Percentiles rank a stretch among this genome's conserved stretches.
phyloP scores from a whole-genome alignment of 2,329 filamentous ascomycete genomes.

The Blastomyces emzantsi region DNA sequence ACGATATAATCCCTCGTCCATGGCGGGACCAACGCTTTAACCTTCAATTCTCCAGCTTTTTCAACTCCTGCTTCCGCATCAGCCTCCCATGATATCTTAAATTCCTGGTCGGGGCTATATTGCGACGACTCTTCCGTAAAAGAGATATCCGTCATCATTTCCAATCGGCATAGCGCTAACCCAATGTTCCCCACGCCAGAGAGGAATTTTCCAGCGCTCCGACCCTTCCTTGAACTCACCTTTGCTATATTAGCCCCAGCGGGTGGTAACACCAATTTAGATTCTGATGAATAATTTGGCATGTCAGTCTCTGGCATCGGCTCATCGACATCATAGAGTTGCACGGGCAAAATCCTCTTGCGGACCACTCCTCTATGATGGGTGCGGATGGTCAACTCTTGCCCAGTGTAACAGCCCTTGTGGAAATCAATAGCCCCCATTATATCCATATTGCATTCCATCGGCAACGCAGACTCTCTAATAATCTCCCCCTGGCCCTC shows the following conservation, averaged over 20 bases:
- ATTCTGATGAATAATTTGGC: slow-evolving; percentile 29
- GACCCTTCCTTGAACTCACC: slow-evolving; percentile 44
- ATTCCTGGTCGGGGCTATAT: slow-evolving; percentile 54
- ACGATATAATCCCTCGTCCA: slow-evolving; percentile 52
- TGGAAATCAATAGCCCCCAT: slow-evolving; percentile 81
- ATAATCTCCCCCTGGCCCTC: slow-evolving; percentile 77
- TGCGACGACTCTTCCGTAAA: slow-evolving; percentile 58
- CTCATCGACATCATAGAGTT: slow-evolving; percentile 52
- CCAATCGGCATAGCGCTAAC: slow-evolving; percentile 74
- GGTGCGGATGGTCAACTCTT: slow-evolving; percentile 93
- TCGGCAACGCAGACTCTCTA: slow-evolving; percentile 62
- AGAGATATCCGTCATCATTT: slow-evolving; percentile 76
- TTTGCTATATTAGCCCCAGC: slow-evolving; percentile 46
- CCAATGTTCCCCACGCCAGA: slow-evolving; percentile 75
- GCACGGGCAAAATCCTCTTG: slow-evolving; percentile 76
- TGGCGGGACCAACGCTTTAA: slow-evolving; percentile 75
- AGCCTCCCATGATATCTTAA: slow-evolving; percentile 46
- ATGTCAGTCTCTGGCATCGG: slow-evolving; percentile 43
- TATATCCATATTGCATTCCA: slow-evolving; percentile 82
- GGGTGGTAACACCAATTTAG: slow-evolving; percentile 25
- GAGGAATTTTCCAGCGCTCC: slow-evolving; percentile 74
- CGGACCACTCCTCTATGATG: slow-evolving; percentile 89
- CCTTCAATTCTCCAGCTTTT: slow-evolving; percentile 40
- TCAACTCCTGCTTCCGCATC: slow-evolving; percentile 35
- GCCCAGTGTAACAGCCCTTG: slow-evolving; percentile 95